Evolutionary conservation across 2,329 filamentous ascomycete genomes (phyloP).

Genomic region (Penicillium sp.): DNA sequence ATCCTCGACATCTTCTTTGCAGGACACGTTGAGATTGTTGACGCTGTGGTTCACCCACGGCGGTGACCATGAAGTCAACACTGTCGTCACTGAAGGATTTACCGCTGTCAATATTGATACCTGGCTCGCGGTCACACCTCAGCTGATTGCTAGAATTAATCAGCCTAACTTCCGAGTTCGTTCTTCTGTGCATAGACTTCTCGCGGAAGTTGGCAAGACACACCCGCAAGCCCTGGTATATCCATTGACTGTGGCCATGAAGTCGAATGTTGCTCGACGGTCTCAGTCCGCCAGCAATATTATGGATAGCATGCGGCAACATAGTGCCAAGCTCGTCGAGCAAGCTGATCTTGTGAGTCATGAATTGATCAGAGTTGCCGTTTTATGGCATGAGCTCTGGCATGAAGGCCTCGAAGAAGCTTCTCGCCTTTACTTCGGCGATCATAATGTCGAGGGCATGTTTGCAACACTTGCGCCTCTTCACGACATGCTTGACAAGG

Average conservation of each 20-base stretch:
- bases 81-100: conserved; percentile 83
- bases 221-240: conserved; percentile 97
- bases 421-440: conserved; percentile 91
- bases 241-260: conserved; percentile 95
- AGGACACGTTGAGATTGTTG: conserved; percentile 86
- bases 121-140: conserved; percentile 96
- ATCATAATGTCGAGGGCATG: conserved; percentile 97
- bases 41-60: conserved; percentile 97
- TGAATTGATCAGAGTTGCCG: conserved; percentile 92
- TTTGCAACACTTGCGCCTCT: conserved; percentile 83
- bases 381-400: conserved; percentile 98
- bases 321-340: conserved; percentile 85
- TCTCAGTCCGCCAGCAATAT: conserved; percentile 85
- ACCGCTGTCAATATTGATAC: conserved; percentile 90
- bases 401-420: conserved; percentile 97
- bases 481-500: conserved; percentile 83
- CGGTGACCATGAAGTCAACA: conserved; percentile 78
- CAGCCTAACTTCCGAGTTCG: conserved; percentile 86
- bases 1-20: conserved; percentile 83
- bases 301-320: conserved; percentile 96
- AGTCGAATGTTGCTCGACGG: conserved; percentile 78
- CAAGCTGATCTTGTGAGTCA: conserved; percentile 94
- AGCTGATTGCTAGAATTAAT: conserved; percentile 95
- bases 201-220: conserved; percentile 85
- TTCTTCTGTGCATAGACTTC: conserved; percentile 81